Base-by-base conservation (phyloP, 768 basidiomycete genomes). In the Glaciozyma martinii region DNA sequence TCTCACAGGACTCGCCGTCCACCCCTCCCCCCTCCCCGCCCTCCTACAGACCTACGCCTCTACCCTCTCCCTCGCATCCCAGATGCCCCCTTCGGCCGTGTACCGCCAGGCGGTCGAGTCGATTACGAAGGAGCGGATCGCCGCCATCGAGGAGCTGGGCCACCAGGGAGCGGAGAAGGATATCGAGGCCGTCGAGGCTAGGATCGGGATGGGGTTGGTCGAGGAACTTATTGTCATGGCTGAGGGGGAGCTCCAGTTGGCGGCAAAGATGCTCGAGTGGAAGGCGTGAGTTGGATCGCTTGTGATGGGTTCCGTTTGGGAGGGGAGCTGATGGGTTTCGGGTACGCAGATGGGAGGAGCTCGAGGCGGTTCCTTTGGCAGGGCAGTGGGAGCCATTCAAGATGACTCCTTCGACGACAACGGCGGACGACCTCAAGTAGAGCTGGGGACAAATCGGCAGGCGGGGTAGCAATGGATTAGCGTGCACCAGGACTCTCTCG, bases 61-160 rank as follows among this genome's bases (percentile, higher is more conserved):
- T 59, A 95, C 92, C 9, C 84, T 95, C 60, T 76, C 82, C 37
- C 37, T 66, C 9, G 83, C 94, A 58, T 78, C 82, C 13, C 77
- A 69, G 62, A 83, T 95, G 66, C 93, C 93, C n/a, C 76, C 80
- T 66, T 82, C 86, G 59, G 88, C 89, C 71, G 85, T 90, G 54
- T 98, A 97, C 79, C 85, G 89, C 64, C 91, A 94, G 77, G 85
- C 88, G 60, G 85, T 84, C 37, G 89, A 93, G 77, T 86, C 87
- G 13, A 82, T 93, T 72, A 87, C 86, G n/a, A 83, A 83, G 70
- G 84, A 84, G 74, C 88, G 89, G 74, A 82, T 94, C 65, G 81
- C 79, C 73, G 81, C 89, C 62, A 81, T 94, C 52, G 50, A 59
- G 30, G 25, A 46, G 27, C 18, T 62, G 32, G 65, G 64, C 23